Evolutionary conservation across 2,329 filamentous ascomycete genomes (phyloP).

Genomic region (Sporothrix curviconia): DNA sequence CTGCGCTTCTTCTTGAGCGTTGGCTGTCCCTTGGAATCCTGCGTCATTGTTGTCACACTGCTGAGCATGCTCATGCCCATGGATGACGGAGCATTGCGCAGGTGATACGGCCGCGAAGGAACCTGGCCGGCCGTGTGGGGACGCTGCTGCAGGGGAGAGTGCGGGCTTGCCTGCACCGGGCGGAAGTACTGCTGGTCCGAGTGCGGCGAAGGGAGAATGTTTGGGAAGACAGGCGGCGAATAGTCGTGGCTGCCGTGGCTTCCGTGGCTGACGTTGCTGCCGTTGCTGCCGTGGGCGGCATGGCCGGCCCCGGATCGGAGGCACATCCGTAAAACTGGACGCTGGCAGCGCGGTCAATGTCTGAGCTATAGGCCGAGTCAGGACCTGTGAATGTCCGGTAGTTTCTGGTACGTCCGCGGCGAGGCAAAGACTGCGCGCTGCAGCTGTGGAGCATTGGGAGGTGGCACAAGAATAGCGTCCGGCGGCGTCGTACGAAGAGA

Average conservation of each 20-base stretch:
- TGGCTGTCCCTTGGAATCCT: conserved; percentile 32
- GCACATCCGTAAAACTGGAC: not conserved
- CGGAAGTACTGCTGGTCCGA: conserved; percentile 54
- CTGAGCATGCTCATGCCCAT: conserved; percentile 54
- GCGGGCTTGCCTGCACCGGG: conserved; percentile 55
- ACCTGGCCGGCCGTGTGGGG: conserved; percentile 46
- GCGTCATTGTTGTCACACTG: conserved; percentile 43
- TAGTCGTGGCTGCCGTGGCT: conserved; percentile 30
- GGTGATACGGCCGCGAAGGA: conserved; percentile 30
- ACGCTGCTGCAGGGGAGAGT: conserved; percentile 56
- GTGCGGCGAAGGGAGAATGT: conserved; percentile 39
- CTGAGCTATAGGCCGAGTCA: conserved; percentile 44
- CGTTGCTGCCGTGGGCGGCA: too few relatives aligned
- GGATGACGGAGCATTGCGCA: conserved; percentile 45
- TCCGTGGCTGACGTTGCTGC: too few relatives aligned
- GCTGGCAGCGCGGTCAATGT: conserved; percentile 34
- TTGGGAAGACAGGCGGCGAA: conserved; percentile 33
- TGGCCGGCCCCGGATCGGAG: conserved; percentile 20
- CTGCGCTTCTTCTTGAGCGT: conserved; percentile 59
- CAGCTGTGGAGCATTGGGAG: conserved; percentile 31
- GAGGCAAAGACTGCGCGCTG: conserved; percentile 27
- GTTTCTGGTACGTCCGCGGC: conserved; percentile 27
- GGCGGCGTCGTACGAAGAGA: conserved; percentile 48
- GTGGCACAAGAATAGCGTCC: conserved; percentile 48
- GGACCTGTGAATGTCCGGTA: conserved; percentile 26